Conservation (phyloP, 2,329 filamentous ascomycete genomes). For the Dactylellina drechsleri region DNA sequence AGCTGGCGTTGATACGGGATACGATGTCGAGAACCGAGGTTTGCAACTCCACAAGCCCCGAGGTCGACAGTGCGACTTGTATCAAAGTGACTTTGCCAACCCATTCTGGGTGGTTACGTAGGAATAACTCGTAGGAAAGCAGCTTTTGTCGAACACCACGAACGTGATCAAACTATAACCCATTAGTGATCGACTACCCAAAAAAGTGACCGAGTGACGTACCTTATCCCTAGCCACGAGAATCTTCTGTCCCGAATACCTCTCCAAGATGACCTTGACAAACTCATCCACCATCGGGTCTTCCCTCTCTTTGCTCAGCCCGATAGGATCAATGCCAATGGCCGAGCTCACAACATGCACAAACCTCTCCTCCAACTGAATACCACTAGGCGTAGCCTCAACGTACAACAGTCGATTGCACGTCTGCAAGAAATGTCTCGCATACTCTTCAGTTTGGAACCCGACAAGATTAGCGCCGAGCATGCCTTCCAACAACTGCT, state of each 20-base stretch:
- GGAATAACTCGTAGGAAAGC: conserved; percentile 88
- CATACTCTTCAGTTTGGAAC: conserved; percentile 94
- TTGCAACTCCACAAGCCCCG: conserved; percentile 86
- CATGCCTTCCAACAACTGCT: conserved; percentile 88
- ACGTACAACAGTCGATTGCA: conserved; percentile 91
- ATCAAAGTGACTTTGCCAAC: conserved; percentile 83
- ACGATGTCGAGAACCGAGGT: conserved; percentile 92
- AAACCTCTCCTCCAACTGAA: conserved; percentile 91
- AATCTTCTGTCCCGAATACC: conserved; percentile 86
- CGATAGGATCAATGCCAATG: conserved; percentile 89
- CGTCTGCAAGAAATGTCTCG: conserved; percentile 92
- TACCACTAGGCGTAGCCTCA: conserved; percentile 85
- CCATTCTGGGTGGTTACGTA: conserved; percentile 93
- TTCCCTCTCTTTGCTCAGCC: conserved; percentile 75
- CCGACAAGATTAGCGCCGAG: conserved; percentile 90
- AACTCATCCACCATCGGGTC: conserved; percentile 79
- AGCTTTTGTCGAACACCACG: conserved; percentile 94
- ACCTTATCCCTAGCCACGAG: conserved; percentile 91
- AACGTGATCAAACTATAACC: conserved; percentile 76
- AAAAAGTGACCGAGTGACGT: neutral
- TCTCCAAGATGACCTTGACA: conserved; percentile 81
- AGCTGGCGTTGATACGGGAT: conserved; percentile 89
- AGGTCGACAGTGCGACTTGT: conserved; percentile 90
- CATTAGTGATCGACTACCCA: conserved; percentile 1
- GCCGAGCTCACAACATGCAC: conserved; percentile 86